Evolutionary conservation across 1,284 basidiomycete species (phyloP).

Genomic region (Athelia sp.): DNA sequence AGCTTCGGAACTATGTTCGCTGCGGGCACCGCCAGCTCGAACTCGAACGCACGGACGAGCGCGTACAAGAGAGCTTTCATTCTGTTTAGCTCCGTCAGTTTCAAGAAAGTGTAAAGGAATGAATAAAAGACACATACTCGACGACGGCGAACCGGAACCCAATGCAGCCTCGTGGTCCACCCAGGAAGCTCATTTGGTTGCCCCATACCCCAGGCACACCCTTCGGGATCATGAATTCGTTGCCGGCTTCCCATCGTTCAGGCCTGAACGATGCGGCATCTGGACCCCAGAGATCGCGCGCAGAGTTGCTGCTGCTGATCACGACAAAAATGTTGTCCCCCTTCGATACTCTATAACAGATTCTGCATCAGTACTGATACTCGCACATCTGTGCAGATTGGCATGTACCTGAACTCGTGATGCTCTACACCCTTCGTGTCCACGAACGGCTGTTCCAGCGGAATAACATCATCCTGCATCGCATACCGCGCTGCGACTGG

Average conservation of each 20-base stretch:
- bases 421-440: slow-evolving; percentile 34
- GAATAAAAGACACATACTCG: slow-evolving; percentile 28
- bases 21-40: slow-evolving; percentile 42
- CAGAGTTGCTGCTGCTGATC: slow-evolving; percentile 45
- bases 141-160: slow-evolving; percentile 39
- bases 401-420: slow-evolving; percentile 28
- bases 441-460: slow-evolving; percentile 39
- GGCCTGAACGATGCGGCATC: slow-evolving; percentile 17
- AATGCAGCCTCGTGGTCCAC: slow-evolving; percentile 32
- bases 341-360: slow-evolving; percentile 44
- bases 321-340: slow-evolving; percentile 47
- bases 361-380: too few relatives aligned
- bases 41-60: slow-evolving; percentile 51
- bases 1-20: slow-evolving; percentile 29
- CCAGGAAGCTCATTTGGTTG: slow-evolving; percentile 35
- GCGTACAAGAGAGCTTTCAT: slow-evolving; percentile 54
- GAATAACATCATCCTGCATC: slow-evolving; percentile 52
- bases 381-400: too few relatives aligned
- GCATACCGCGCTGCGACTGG: slow-evolving; percentile 46
- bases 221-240: slow-evolving; percentile 13
- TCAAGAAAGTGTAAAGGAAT: too few relatives aligned
- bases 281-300: too few relatives aligned
- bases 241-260: slow-evolving; percentile 24
- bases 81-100: slow-evolving; percentile 19
- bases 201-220: slow-evolving; percentile 33